Evolutionary conservation across 352 stramenopile genomes (phyloP).

Genomic region (Saprolegnia parasitica): DNA sequence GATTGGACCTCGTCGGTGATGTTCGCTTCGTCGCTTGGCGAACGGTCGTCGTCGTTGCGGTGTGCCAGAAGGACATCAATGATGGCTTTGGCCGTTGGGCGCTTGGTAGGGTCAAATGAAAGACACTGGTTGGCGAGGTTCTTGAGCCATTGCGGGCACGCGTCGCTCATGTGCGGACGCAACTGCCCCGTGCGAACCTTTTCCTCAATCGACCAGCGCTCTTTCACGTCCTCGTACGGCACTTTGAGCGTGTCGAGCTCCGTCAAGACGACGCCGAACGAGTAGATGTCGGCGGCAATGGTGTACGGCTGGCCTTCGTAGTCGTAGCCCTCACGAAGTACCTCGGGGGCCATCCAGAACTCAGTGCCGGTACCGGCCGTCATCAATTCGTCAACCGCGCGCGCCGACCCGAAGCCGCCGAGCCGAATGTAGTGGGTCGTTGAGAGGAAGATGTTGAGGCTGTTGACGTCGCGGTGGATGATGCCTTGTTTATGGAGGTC

Average conservation of each 20-base stretch:
- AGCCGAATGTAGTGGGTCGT: not conserved
- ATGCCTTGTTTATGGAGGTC: not conserved
- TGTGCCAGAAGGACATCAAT: no score
- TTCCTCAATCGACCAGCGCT: no score
- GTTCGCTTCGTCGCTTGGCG: no score
- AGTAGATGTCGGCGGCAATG: constrained; percentile 24
- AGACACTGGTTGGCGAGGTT: no score
- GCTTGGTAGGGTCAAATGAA: no score
- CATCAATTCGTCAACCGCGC: not conserved
- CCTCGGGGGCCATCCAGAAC: constrained; percentile 25
- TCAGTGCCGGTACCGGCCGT: constrained; percentile 2
- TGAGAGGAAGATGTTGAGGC: constrained; percentile 3
- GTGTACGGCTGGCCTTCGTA: not conserved
- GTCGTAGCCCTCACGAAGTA: not conserved
- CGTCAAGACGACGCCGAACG: constrained; percentile 31
- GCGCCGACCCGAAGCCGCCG: not conserved
- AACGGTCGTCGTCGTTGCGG: no score
- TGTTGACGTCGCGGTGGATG: constrained; percentile 1
- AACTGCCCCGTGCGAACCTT: no score
- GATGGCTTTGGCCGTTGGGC: no score
- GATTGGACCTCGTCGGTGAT: no score
- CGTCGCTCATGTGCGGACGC: no score
- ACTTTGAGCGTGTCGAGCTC: constrained; percentile 51
- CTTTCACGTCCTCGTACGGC: constrained; percentile 39
- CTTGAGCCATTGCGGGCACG: no score